These are phyloP conservation scores for Malus orientalis DNA, from an alignment of 306 rosid genomes.

Conservation along the genomic window DNA sequence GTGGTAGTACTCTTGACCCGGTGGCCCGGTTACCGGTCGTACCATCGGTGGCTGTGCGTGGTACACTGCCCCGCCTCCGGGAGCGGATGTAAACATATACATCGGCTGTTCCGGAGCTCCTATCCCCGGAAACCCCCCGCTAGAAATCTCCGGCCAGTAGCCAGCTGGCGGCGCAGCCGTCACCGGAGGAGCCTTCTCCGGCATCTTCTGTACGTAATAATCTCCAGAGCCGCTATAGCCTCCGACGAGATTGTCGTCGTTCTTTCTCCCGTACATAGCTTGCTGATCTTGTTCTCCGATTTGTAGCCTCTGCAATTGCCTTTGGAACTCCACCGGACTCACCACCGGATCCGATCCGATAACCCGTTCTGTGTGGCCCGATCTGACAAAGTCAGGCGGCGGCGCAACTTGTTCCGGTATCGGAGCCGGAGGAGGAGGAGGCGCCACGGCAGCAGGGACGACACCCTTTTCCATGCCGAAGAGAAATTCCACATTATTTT, in stretches of 20 bases:
- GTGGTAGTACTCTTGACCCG: constrained; percentile 55
- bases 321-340: constrained; percentile 48
- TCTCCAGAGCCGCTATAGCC: constrained; percentile 52
- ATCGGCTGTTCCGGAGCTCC: constrained; percentile 44
- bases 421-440: constrained; percentile 19
- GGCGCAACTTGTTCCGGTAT: constrained; percentile 40
- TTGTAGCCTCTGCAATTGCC: constrained; percentile 62
- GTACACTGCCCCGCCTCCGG: constrained; percentile 38
- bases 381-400: constrained; percentile 29
- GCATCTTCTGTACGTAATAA: constrained; percentile 41
- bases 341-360: constrained; percentile 33
- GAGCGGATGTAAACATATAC: constrained; percentile 46
- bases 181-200: constrained; percentile 42
- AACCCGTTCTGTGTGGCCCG: constrained; percentile 31
- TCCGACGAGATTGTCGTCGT: constrained; percentile 40
- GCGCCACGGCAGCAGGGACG: constrained; percentile 21
- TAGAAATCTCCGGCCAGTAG: constrained; percentile 56
- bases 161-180: constrained; percentile 17
- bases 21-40: constrained; percentile 31
- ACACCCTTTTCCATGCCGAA: constrained; percentile 52
- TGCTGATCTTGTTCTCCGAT: constrained; percentile 42
- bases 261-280: constrained; percentile 43
- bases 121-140: constrained; percentile 36
- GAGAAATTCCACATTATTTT: constrained; percentile 47
- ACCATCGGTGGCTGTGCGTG: constrained; percentile 49